Evolutionary conservation across 371 early-diverging fungal genomes (phyloP).

Genomic region (Mucor irregularis): DNA sequence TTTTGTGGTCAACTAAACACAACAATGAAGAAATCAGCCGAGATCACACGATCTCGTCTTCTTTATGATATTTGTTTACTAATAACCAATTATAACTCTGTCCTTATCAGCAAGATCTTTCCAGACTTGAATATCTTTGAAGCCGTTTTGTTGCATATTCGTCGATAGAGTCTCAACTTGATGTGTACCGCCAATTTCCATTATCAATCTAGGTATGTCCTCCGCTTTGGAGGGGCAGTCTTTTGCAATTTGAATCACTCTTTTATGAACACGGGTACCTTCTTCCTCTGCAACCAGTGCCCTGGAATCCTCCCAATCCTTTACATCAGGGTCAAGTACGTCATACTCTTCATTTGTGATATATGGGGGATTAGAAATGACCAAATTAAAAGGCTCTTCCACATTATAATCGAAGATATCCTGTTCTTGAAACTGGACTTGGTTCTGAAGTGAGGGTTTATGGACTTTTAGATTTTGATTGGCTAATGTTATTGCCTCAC

Average conservation of each 20-base stretch:
- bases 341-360: conserved; percentile 74
- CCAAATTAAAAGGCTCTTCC: conserved; percentile 47
- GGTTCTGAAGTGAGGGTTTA: conserved; percentile 8
- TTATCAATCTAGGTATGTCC: conserved; percentile 66
- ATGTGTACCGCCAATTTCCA: conserved; percentile 78
- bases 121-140: conserved; percentile 61
- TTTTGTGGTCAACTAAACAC: no score
- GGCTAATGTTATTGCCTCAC: conserved; percentile 52
- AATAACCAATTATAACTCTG: conserved; percentile 52
- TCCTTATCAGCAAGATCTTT: conserved; percentile 71
- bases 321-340: conserved; percentile 68
- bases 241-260: conserved; percentile 48
- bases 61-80: not conserved
- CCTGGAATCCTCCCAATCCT: conserved; percentile 83
- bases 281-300: conserved; percentile 79
- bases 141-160: conserved; percentile 49
- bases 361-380: conserved; percentile 93
- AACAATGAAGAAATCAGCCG: no score
- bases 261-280: conserved; percentile 65
- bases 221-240: conserved; percentile 23
- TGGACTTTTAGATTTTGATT: conserved; percentile 39
- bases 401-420: conserved; percentile 45
- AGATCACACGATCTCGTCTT: no score
- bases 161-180: conserved; percentile 56
- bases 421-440: conserved; percentile 36